Percentiles rank a stretch among this genome's conserved stretches.
Conservation (phyloP, 345 rosid genomes). For the Aquilaria yunnanensis region DNA sequence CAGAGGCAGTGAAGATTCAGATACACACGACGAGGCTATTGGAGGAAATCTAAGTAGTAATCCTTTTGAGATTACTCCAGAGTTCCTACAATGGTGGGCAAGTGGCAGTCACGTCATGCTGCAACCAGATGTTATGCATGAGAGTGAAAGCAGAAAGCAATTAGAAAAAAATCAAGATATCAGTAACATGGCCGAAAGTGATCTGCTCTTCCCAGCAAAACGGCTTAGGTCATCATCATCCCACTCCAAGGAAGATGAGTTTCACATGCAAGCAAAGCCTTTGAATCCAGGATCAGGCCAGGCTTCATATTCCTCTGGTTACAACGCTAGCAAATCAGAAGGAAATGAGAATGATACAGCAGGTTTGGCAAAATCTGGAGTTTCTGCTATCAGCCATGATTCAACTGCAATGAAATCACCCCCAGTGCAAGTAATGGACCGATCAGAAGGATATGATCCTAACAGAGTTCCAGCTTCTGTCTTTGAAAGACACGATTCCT, state of each 20-base stretch:
- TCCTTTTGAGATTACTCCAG: constrained; percentile 10
- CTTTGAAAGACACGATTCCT: constrained; percentile 38
- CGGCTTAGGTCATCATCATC: constrained; percentile 25
- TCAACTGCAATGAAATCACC: constrained; percentile 54
- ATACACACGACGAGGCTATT: constrained; percentile 10
- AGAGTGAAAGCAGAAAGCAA: constrained; percentile 16
- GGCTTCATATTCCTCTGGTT: background rate
- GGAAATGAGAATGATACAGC: constrained; percentile 13
- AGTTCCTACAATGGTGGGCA: constrained; percentile 9
- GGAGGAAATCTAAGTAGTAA: constrained; percentile 9
- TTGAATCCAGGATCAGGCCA: constrained; percentile 2
- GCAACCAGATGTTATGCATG: constrained; percentile 16
- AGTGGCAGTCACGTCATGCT: constrained; percentile 13
- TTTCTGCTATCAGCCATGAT: constrained; percentile 35
- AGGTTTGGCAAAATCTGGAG: constrained; percentile 21
- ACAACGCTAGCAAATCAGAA: constrained; percentile 18
- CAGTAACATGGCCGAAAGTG: constrained; percentile 3
- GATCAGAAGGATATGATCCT: constrained; percentile 38
- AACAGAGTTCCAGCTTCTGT: constrained; percentile 48
- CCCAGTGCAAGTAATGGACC: constrained; percentile 67
- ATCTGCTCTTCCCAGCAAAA: background rate
- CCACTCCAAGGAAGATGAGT: constrained; percentile 30
- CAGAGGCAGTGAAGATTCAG: constrained; percentile 5
- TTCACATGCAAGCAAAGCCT: constrained; percentile 10
- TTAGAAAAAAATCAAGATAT: constrained; percentile 6